A percentile compares a stretch with the other conserved stretches of the same genome.
Evolutionary conservation across 106 monocot species (phyloP).

Genomic region (Amphibolis antarctica): DNA sequence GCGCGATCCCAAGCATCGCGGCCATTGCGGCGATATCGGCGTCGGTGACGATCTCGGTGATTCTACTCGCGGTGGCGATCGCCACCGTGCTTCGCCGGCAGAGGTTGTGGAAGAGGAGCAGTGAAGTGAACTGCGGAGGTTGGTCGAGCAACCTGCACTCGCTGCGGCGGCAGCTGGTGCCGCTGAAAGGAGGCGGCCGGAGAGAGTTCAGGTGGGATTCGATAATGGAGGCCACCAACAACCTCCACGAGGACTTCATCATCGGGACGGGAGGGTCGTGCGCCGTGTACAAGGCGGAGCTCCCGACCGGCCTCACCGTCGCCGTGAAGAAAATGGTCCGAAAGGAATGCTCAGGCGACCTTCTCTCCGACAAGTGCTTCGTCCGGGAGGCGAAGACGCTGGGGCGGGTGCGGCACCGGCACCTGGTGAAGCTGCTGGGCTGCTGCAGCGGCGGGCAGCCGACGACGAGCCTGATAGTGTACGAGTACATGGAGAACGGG

Average conservation of each 20-base stretch:
- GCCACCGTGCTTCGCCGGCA: slow-evolving; percentile 15
- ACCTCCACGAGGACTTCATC: slow-evolving; percentile 63
- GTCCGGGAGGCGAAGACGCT: slow-evolving; percentile 65
- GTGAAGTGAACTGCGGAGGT: slow-evolving; percentile 49
- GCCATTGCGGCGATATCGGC: slow-evolving; percentile 43
- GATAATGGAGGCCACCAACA: slow-evolving; percentile 67
- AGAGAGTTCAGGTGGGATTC: slow-evolving; percentile 71
- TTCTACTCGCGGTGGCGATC: slow-evolving; percentile 18
- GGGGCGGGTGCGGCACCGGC: slow-evolving; percentile 67
- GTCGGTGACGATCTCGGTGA: slow-evolving; percentile 26
- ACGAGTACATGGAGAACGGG: slow-evolving; percentile 96
- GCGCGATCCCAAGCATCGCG: slow-evolving; percentile 25
- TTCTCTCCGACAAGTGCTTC: slow-evolving; percentile 52
- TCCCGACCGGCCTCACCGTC: slow-evolving; percentile 57
- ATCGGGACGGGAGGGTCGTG: slow-evolving; percentile 78
- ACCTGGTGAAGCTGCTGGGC: slow-evolving; percentile 81
- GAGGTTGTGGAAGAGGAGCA: slow-evolving; percentile 1
- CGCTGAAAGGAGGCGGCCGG: slow-evolving; percentile 36
- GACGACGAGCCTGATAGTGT: slow-evolving; percentile 36
- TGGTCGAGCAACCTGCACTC: slow-evolving; percentile 33
- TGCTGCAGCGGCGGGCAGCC: slow-evolving; percentile 10
- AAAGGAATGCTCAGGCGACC: slow-evolving; percentile 16
- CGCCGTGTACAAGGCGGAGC: slow-evolving; percentile 62
- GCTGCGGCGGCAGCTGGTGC: slow-evolving; percentile 25
- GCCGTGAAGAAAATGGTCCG: slow-evolving; percentile 61